Conservation (phyloP, 805 yeast species). For the Grigorovia transvaalensis region DNA sequence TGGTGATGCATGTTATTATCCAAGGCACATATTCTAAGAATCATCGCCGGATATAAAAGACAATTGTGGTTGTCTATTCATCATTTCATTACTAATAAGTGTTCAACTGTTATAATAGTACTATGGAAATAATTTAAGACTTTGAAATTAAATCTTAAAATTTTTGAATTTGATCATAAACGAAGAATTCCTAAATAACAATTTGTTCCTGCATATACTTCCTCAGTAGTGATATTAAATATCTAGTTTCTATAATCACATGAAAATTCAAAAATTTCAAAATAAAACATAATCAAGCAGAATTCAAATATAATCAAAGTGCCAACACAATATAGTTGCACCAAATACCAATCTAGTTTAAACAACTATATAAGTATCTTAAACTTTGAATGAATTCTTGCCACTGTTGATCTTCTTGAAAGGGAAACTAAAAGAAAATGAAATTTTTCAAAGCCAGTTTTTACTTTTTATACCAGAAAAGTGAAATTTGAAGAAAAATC, state of each 20-base stretch:
- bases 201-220: slow-evolving; percentile 66
- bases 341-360: background rate
- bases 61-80: slow-evolving; percentile 32
- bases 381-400: background rate
- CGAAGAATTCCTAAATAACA: slow-evolving; percentile 63
- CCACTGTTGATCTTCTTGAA: background rate
- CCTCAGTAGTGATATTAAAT: slow-evolving; percentile 43
- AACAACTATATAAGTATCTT: background rate
- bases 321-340: background rate
- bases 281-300: background rate
- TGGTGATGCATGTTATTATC: slow-evolving; percentile 95
- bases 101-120: background rate
- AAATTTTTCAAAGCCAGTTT: background rate
- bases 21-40: slow-evolving; percentile 56
- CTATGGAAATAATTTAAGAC: background rate
- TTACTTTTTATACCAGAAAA: background rate
- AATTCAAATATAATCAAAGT: background rate
- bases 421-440: background rate
- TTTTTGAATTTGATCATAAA: slow-evolving; percentile 42
- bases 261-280: background rate
- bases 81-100: slow-evolving; percentile 14
- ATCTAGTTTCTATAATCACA: slow-evolving; percentile 26
- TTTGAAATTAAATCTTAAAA: background rate
- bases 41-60: slow-evolving; percentile 33
- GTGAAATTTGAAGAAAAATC: background rate